phyloP scores from a whole-genome alignment of 805 yeast genomes.

The Starmerella lactis-condensi region DNA sequence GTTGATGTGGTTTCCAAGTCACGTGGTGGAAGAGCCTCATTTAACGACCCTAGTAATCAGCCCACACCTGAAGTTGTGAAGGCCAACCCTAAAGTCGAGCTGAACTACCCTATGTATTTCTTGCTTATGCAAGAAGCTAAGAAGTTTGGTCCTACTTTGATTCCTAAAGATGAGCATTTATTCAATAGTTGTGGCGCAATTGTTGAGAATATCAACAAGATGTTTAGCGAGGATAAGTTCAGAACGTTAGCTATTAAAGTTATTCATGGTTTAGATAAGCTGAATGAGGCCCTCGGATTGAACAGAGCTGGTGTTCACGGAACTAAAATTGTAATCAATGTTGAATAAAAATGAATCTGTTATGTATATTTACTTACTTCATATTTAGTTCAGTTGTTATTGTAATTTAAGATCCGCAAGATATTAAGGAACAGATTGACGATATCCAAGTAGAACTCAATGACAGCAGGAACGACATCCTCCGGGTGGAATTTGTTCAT shows the following conservation, averaged over 20 bases:
- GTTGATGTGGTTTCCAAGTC: conserved; percentile 1
- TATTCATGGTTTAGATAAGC: conserved; percentile 15
- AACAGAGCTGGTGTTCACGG: conserved; percentile 16
- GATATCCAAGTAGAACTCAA: conserved; percentile 62
- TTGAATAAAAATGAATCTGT: neutral
- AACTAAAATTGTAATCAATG: conserved; percentile 15
- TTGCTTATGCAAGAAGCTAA: conserved; percentile 12
- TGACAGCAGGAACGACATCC: conserved; percentile 69
- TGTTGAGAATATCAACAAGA: conserved; percentile 7
- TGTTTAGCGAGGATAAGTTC: conserved; percentile 8
- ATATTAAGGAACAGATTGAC: conserved; percentile 64
- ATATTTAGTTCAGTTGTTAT: neutral
- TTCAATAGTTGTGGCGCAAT: conserved; percentile 5
- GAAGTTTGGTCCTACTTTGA: conserved; percentile 11
- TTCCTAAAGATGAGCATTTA: conserved; percentile 7
- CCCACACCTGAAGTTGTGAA: neutral
- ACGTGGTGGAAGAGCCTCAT: conserved; percentile 4
- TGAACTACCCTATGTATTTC: conserved; percentile 11
- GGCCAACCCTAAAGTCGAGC: conserved; percentile 2
- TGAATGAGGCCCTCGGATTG: conserved; percentile 13
- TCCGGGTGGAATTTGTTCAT: conserved; percentile 61
- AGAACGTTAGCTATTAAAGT: conserved; percentile 13
- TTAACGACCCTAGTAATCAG: conserved; percentile 2
- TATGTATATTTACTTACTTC: conserved; percentile 1
- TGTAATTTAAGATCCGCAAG: conserved; percentile 37